Percentiles rank a stretch among this genome's conserved stretches.
Evolutionary conservation across 2,329 filamentous ascomycete genomes (phyloP).

Genomic region (Hymenoscyphus fructigenus): DNA sequence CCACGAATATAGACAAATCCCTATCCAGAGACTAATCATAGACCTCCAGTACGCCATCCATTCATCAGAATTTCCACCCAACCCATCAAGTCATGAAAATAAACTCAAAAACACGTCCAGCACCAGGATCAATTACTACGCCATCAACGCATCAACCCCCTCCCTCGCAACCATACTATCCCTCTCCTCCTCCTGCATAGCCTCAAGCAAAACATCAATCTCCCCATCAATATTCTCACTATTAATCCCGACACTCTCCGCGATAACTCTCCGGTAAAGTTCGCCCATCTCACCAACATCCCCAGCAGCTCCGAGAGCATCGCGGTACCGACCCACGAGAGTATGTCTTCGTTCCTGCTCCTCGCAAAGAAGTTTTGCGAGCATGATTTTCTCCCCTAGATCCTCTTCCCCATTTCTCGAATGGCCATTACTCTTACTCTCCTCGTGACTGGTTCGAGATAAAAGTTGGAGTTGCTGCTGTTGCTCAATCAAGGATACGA

Average conservation of each 20-base stretch:
- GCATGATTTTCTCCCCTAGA: slow-evolving; percentile 52
- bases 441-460: slow-evolving; percentile 43
- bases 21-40: background rate
- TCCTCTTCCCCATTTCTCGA: slow-evolving; percentile 44
- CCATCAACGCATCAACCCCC: background rate
- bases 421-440: slow-evolving; percentile 51
- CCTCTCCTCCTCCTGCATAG: slow-evolving; percentile 14
- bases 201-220: slow-evolving; percentile 12
- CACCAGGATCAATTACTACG: no score
- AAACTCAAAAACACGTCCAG: background rate
- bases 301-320: slow-evolving; percentile 66
- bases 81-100: background rate
- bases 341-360: slow-evolving; percentile 52
- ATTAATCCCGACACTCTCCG: slow-evolving; percentile 64
- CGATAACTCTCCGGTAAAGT: slow-evolving; percentile 62
- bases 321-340: slow-evolving; percentile 66
- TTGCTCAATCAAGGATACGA: slow-evolving; percentile 43
- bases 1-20: background rate
- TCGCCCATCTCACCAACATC: slow-evolving; percentile 68
- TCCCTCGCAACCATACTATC: slow-evolving; percentile 1
- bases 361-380: slow-evolving; percentile 56
- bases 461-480: slow-evolving; percentile 44
- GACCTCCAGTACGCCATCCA: background rate
- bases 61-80: background rate
- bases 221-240: slow-evolving; percentile 65